Conservation (phyloP, 352 stramenopile genomes). For the Aphanomyces stellatus region DNA sequence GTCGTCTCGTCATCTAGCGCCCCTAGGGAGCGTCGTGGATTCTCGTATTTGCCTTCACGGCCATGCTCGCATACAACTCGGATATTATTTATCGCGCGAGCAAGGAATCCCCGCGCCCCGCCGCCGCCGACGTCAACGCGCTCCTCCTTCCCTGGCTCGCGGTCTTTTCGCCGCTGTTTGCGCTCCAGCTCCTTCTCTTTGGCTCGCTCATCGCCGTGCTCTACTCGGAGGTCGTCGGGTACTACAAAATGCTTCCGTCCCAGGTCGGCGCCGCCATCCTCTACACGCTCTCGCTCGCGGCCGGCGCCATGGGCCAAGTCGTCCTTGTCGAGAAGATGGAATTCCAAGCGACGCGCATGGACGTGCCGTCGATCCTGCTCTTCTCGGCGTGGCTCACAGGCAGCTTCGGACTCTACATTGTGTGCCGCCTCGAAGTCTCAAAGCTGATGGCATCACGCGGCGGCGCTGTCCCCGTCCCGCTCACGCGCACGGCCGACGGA, state of each 20-base stretch:
- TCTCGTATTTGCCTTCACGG: slow-evolving; percentile 67
- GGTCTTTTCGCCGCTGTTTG: slow-evolving; percentile 56
- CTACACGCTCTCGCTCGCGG: slow-evolving; percentile 56
- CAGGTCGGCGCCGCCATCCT: slow-evolving; percentile 64
- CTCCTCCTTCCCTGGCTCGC: no score
- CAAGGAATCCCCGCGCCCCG: slow-evolving; percentile 17
- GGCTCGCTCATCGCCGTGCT: slow-evolving; percentile 48
- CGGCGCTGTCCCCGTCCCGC: slow-evolving; percentile 61
- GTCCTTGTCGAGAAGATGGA: slow-evolving; percentile 71
- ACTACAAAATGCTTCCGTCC: slow-evolving; percentile 67
- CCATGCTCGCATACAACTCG: slow-evolving; percentile 69
- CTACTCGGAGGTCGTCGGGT: slow-evolving; percentile 66
- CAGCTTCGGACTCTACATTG: slow-evolving; percentile 72
- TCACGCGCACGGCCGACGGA: slow-evolving; percentile 60
- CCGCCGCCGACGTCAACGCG: slow-evolving; percentile 39
- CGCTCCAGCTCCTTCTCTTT: slow-evolving; percentile 53
- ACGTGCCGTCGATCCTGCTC: slow-evolving; percentile 63
- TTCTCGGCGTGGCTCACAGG: slow-evolving; percentile 68
- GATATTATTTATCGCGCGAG: slow-evolving; percentile 31
- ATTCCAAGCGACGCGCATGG: slow-evolving; percentile 56
- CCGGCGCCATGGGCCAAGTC: slow-evolving; percentile 50
- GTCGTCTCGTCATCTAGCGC: background rate
- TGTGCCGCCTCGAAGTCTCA: slow-evolving; percentile 66
- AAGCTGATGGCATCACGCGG: slow-evolving; percentile 75
- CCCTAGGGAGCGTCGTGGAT: slow-evolving; percentile 66